Conservation (phyloP, 2,329 filamentous ascomycete species). For the Decorospora gaudefroyi region DNA sequence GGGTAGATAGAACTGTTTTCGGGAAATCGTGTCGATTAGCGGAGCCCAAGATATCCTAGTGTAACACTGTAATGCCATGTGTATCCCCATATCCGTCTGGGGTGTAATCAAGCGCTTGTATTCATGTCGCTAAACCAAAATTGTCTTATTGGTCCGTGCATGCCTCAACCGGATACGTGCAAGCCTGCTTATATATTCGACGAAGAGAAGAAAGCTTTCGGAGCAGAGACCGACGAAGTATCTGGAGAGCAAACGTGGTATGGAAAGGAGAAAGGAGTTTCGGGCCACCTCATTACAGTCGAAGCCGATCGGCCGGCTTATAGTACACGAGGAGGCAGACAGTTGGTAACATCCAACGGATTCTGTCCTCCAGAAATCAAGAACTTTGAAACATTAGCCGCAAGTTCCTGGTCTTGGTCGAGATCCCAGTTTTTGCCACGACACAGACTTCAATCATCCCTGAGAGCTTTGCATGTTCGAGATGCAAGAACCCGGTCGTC, state of each 20-base stretch:
- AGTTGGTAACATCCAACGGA: neutral
- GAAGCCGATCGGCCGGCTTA: too few relatives aligned
- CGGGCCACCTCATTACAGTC: too few relatives aligned
- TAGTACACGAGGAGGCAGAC: too few relatives aligned
- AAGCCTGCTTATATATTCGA: too few relatives aligned
- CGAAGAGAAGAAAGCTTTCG: too few relatives aligned
- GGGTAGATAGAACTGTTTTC: slow-evolving; percentile 2
- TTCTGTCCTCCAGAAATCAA: neutral
- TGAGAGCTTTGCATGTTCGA: slow-evolving; percentile 7
- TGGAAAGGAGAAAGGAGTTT: too few relatives aligned
- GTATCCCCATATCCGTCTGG: neutral
- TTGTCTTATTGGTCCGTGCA: too few relatives aligned
- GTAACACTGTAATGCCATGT: slow-evolving; percentile 10
- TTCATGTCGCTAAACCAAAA: too few relatives aligned
- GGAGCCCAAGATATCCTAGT: slow-evolving; percentile 9
- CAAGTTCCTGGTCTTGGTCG: neutral
- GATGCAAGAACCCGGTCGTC: neutral
- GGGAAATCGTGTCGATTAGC: slow-evolving; percentile 3
- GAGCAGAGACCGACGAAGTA: too few relatives aligned
- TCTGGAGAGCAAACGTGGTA: too few relatives aligned
- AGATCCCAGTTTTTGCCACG: neutral
- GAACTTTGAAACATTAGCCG: neutral
- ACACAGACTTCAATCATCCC: neutral
- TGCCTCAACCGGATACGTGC: too few relatives aligned
- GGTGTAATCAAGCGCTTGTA: too few relatives aligned